phyloP scores from a whole-genome alignment of 805 yeast species.

The Cyberlindnera saturnus region DNA sequence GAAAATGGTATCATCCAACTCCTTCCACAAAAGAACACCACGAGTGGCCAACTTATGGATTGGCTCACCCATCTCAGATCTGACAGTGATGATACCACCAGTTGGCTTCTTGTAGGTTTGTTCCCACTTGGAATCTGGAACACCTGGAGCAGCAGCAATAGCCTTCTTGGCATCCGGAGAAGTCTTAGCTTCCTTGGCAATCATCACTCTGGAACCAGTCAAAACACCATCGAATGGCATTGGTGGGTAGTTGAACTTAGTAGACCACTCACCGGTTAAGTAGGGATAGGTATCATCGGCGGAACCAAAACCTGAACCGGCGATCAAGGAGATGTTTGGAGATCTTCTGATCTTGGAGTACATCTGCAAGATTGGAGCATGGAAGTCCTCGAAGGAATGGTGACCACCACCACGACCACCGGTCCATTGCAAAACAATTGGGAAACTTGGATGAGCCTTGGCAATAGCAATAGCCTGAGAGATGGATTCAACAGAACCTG shows the following conservation, averaged over 20 bases:
- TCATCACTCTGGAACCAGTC: constrained; percentile 96
- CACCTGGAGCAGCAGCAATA: constrained; percentile 88
- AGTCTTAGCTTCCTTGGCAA: constrained; percentile 93
- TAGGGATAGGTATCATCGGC: constrained; percentile 96
- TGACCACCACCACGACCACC: constrained; percentile 99
- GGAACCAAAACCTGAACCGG: constrained; percentile 98
- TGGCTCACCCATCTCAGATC: constrained; percentile 99
- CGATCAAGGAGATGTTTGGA: constrained; percentile 81
- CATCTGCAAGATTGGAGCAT: constrained; percentile 94
- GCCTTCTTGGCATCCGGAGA: constrained; percentile 91
- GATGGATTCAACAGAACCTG: constrained; percentile 94
- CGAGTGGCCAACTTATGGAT: constrained; percentile 98
- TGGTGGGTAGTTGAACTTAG: constrained; percentile 80
- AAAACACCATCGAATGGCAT: constrained; percentile 99
- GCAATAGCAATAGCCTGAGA: constrained; percentile 85
- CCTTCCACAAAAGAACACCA: constrained; percentile 96
- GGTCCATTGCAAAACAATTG: constrained; percentile 97
- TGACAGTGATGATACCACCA: constrained; percentile 94
- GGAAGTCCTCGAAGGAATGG: constrained; percentile 98
- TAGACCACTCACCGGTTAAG: constrained; percentile 97
- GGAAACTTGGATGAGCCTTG: constrained; percentile 92
- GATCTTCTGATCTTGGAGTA: constrained; percentile 91
- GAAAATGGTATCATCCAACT: constrained; percentile 91
- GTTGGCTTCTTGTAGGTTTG: constrained; percentile 89
- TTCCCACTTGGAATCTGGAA: constrained; percentile 86